Conservation (phyloP, 2,329 filamentous ascomycete species). For the Alternaria sp. region DNA sequence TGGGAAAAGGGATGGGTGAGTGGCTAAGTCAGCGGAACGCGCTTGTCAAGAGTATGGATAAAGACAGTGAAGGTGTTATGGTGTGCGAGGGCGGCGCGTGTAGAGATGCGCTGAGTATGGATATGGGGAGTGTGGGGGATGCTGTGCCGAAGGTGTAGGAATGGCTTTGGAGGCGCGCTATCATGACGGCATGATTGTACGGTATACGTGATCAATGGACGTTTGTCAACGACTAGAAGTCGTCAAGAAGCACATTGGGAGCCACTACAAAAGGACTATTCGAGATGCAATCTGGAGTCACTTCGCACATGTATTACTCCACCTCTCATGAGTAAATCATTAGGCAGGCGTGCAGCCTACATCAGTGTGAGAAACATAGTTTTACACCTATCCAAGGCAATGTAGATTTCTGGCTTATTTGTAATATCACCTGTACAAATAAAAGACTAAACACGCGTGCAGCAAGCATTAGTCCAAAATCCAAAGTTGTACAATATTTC, state of each 20-base stretch:
- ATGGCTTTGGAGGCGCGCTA: neutral
- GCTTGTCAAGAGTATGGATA: conserved; percentile 53
- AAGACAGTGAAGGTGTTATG: conserved; percentile 44
- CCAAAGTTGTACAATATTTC: neutral
- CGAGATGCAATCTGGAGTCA: neutral
- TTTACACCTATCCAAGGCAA: neutral
- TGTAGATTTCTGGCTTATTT: neutral
- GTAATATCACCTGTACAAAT: neutral
- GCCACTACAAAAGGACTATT: neutral
- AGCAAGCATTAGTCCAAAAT: too few species aligned
- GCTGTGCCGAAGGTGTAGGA: conserved; percentile 17
- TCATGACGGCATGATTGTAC: neutral
- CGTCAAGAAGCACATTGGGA: neutral
- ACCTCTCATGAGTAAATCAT: accelerated
- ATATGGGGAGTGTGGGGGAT: conserved; percentile 37
- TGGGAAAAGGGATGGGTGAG: conserved; percentile 41
- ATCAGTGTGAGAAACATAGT: neutral
- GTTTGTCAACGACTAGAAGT: too few species aligned
- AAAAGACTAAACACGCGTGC: neutral
- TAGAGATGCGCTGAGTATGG: conserved; percentile 49
- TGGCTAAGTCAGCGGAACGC: conserved; percentile 61
- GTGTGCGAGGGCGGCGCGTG: conserved; percentile 51
- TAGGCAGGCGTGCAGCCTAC: neutral
- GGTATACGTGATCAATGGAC: neutral
- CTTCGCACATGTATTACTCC: neutral